Base-by-base conservation (phyloP, 371 early-diverging fungal genomes). In the Lichtheimia hyalospora region DNA sequence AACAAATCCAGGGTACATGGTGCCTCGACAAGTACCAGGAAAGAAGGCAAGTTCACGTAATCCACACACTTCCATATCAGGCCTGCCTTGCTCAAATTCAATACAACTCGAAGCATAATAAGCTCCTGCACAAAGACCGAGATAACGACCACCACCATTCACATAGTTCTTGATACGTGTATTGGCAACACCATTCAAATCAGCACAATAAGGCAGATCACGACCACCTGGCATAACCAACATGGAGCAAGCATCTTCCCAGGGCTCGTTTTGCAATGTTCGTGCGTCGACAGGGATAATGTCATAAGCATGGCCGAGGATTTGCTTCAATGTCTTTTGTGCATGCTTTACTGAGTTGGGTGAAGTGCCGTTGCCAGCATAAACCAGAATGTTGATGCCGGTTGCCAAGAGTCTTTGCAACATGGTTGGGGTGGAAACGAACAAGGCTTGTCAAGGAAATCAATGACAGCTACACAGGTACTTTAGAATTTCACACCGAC, bases 111-210 rank as follows among this genome's bases (percentile, higher is more conserved):
- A 78, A 2, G 83, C 96, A 73, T 92, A 96, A 67, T 96, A 95
- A 0, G 89, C 96, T 13, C 97, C 98, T 0, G 95, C 96, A 66
- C 98, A 96, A 14, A 98, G 79, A 0, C 98, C 98, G 39, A 95
- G 71, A 67, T 93, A 96, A 13, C 83, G 77, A 3, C 98, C 98
- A 8, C 97, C 97, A 15, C 66, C 57, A 1, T 68, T 41, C 3
- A 97, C 93, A 77, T 86, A 98, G 13, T 71, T 57, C 14, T 66
- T 60, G 57, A 98, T 92, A 23, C 84, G 82, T 6, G 51, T 52
- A 54, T 89, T 86, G 49, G 80, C 72, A 20, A 61, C 60, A 1
- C 89, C 89, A 42, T 81, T 73, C 52, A 96, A 73, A 53, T 87
- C 84, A 8, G 81, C 67, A 40, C 88, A 81, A 60, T 92, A 95